Percentiles rank a stretch among this genome's conserved stretches.
Evolutionary conservation across 805 yeast genomes (phyloP).

Genomic region (Saccharomyces jurei): DNA sequence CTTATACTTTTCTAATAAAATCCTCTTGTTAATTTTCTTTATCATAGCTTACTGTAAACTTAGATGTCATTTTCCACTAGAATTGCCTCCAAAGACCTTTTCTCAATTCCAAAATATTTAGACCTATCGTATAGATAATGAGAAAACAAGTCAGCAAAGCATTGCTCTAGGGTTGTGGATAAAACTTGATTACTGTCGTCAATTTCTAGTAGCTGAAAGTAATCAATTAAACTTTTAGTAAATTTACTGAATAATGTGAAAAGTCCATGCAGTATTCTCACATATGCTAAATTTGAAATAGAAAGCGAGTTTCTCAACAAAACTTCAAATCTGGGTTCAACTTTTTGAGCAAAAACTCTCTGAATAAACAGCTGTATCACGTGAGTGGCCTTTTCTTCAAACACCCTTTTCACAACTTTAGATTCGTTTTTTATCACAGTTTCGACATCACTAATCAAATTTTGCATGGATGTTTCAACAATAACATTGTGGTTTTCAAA

Average conservation of each 20-base stretch:
- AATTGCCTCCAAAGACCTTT: conserved; percentile 48
- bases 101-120: conserved; percentile 64
- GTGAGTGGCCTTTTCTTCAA: conserved; percentile 51
- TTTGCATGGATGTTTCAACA: conserved; percentile 45
- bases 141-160: conserved; percentile 63
- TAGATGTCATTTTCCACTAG: conserved; percentile 27
- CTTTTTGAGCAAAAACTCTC: conserved; percentile 67
- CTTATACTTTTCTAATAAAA: conserved; percentile 25
- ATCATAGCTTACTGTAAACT: conserved; percentile 29
- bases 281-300: conserved; percentile 59
- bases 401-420: conserved; percentile 63
- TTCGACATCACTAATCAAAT: conserved; percentile 47
- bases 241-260: conserved; percentile 51
- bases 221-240: conserved; percentile 57
- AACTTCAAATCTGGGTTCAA: conserved; percentile 47
- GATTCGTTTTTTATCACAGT: conserved; percentile 64
- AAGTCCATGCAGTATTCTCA: conserved; percentile 65
- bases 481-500: conserved; percentile 44
- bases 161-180: conserved; percentile 54
- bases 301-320: conserved; percentile 57
- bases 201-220: conserved; percentile 42
- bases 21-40: conserved; percentile 23
- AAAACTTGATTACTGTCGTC: conserved; percentile 35
- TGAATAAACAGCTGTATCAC: conserved; percentile 67
- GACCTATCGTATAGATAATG: conserved; percentile 55